phyloP scores from a whole-genome alignment of 2,329 filamentous ascomycete species.

The Epicoccum sorghinum region DNA sequence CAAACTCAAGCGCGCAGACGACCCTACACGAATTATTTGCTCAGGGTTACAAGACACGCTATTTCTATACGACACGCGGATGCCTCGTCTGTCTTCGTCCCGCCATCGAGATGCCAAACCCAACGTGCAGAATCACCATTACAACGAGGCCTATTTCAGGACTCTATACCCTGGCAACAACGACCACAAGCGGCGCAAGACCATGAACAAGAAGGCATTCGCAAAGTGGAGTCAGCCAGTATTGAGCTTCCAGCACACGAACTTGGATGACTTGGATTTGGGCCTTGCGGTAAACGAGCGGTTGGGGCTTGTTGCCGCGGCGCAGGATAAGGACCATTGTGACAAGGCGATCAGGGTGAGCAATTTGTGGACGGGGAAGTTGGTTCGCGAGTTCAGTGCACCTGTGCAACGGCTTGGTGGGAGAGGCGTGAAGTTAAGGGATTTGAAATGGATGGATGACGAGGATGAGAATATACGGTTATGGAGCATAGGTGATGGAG shows the following conservation, averaged over 20 bases:
- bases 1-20: slow-evolving; percentile 33
- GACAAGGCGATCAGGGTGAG: slow-evolving; percentile 31
- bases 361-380: slow-evolving; percentile 42
- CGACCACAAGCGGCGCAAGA: slow-evolving; percentile 20
- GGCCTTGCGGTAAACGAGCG: slow-evolving; percentile 38
- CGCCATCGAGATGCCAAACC: background rate
- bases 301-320: slow-evolving; percentile 43
- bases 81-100: slow-evolving; percentile 12
- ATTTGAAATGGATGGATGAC: slow-evolving; percentile 40
- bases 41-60: slow-evolving; percentile 36
- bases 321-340: slow-evolving; percentile 27
- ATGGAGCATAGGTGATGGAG: slow-evolving; percentile 32
- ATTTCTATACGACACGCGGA: slow-evolving; percentile 42
- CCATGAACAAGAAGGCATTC: slow-evolving; percentile 14
- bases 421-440: slow-evolving; percentile 18
- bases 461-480: slow-evolving; percentile 25
- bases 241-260: slow-evolving; percentile 34
- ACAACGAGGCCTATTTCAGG: slow-evolving; percentile 25
- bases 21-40: slow-evolving; percentile 34
- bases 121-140: slow-evolving; percentile 4
- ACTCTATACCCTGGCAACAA: slow-evolving; percentile 12
- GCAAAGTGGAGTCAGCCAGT: slow-evolving; percentile 34
- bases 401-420: background rate
- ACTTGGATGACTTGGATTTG: slow-evolving; percentile 32
- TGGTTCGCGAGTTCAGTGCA: slow-evolving; percentile 27